These are phyloP conservation scores for Spongispora temasekensis DNA, from an alignment of 1,284 basidiomycete species.

Conservation along the genomic window DNA sequence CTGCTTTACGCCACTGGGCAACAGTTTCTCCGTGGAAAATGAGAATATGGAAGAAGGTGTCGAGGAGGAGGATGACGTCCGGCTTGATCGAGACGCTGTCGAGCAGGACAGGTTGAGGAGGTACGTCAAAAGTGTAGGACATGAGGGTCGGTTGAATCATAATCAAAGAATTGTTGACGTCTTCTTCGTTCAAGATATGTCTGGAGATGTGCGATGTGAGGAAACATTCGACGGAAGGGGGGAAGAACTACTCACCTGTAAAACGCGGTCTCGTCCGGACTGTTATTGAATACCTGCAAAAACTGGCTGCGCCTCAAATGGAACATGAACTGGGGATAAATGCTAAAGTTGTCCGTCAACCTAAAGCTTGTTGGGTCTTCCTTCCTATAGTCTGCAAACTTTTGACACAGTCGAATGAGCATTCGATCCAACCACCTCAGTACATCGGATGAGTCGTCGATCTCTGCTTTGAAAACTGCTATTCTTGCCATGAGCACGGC, in stretches of 20 bases:
- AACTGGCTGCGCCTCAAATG: conserved; percentile 97
- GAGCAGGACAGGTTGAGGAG: conserved; percentile 92
- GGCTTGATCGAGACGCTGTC: conserved; percentile 98
- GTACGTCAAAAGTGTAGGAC: conserved; percentile 94
- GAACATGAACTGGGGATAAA: conserved; percentile 99
- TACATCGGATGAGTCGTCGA: conserved; percentile 98
- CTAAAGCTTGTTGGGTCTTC: conserved; percentile 97
- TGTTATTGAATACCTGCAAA: conserved; percentile 99
- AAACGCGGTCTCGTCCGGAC: conserved; percentile 99
- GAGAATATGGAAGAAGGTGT: conserved; percentile 99
- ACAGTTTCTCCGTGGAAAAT: conserved; percentile 99
- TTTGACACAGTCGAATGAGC: conserved; percentile 98
- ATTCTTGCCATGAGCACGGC: conserved; percentile 99
- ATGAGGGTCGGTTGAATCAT: conserved; percentile 99
- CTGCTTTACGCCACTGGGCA: conserved; percentile 98
- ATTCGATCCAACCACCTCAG: conserved; percentile 98
- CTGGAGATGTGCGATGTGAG: conserved; percentile 42
- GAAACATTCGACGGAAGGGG: neutral
- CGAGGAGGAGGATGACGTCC: conserved; percentile 96
- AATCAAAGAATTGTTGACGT: conserved; percentile 98
- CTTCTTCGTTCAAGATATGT: conserved; percentile 95
- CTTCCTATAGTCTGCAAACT: conserved; percentile 99
- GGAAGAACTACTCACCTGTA: conserved; percentile 66
- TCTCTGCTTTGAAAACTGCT: conserved; percentile 99
- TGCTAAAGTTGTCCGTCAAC: conserved; percentile 94